These are phyloP conservation scores for Sonneratia alba DNA, from an alignment of 345 rosid genomes.

Conservation along the genomic window DNA sequence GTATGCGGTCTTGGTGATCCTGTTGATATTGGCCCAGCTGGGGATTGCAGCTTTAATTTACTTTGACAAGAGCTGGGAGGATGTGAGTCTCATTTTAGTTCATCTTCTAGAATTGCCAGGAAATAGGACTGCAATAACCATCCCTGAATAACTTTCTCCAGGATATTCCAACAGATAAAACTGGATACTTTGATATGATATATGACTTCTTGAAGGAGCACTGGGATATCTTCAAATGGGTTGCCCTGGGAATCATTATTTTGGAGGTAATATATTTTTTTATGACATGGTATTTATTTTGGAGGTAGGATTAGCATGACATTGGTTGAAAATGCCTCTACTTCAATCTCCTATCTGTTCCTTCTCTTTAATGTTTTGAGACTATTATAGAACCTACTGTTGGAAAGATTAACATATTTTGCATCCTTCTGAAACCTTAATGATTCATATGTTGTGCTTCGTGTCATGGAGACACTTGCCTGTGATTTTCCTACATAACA, in stretches of 20 bases:
- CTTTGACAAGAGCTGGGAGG: conserved; percentile 89
- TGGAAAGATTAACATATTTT: background rate
- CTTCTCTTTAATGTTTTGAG: background rate
- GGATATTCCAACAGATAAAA: conserved; percentile 76
- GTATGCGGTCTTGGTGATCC: conserved; percentile 68
- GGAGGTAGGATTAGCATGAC: conserved; percentile 42
- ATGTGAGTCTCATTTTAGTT: conserved; percentile 34
- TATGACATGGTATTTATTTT: no score
- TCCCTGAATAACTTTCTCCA: conserved; percentile 12
- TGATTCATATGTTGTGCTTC: background rate
- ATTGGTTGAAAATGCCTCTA: background rate
- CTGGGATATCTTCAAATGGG: conserved; percentile 82
- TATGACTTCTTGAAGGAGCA: conserved; percentile 66
- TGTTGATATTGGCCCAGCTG: conserved; percentile 83
- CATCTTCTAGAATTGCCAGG: conserved; percentile 1
- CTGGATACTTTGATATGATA: conserved; percentile 68
- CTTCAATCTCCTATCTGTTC: no score
- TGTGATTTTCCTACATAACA: background rate
- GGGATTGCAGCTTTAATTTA: conserved; percentile 86
- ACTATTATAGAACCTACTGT: background rate
- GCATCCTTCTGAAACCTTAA: background rate
- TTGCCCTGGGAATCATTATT: conserved; percentile 74
- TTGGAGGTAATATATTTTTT: conserved; percentile 12
- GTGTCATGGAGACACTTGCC: no score
- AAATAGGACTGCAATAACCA: conserved; percentile 4